These are phyloP conservation scores for Trifolium fragiferum DNA, from an alignment of 306 rosid genomes.

Conservation along the genomic window DNA sequence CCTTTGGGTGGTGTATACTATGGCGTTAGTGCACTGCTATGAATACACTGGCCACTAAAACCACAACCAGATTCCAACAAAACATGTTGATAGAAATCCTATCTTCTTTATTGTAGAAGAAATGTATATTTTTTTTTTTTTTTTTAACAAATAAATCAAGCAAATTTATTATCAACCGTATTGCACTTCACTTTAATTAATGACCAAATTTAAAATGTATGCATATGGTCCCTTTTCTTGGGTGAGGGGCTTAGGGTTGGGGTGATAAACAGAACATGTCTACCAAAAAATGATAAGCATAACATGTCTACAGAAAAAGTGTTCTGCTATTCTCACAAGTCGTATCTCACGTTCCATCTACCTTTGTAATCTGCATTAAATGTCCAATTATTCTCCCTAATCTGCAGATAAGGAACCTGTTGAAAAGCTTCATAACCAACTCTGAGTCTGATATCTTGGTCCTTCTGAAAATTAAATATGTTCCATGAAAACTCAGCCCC, in stretches of 20 bases:
- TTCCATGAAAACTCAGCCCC: constrained; percentile 86
- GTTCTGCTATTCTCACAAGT: constrained; percentile 58
- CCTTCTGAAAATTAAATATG: constrained; percentile 72
- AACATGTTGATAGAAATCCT: too few relatives aligned
- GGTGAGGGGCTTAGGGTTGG: constrained; percentile 14
- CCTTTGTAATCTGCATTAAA: constrained; percentile 80
- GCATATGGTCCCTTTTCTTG: constrained; percentile 30
- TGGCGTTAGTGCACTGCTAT: too few relatives aligned
- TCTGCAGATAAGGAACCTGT: constrained; percentile 90
- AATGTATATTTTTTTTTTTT: too few relatives aligned
- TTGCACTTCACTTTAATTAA: constrained; percentile 26
- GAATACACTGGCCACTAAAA: too few relatives aligned
- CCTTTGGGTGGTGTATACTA: too few relatives aligned
- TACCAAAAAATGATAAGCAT: constrained; percentile 38
- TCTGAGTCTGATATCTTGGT: constrained; percentile 85
- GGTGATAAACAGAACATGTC: constrained; percentile 38
- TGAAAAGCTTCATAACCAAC: constrained; percentile 76
- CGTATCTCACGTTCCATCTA: constrained; percentile 89
- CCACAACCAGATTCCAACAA: too few relatives aligned
- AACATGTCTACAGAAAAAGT: constrained; percentile 39
- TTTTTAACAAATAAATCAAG: constrained; percentile 17
- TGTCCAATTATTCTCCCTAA: constrained; percentile 97
- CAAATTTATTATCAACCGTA: constrained; percentile 31
- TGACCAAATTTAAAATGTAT: constrained; percentile 34
- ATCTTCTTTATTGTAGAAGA: too few relatives aligned